Percentiles rank a stretch among this genome's conserved stretches.
Evolutionary conservation across 2,329 filamentous ascomycete genomes (phyloP).

Genomic region (Ophiognomonia clavigignenti-juglandacearum): DNA sequence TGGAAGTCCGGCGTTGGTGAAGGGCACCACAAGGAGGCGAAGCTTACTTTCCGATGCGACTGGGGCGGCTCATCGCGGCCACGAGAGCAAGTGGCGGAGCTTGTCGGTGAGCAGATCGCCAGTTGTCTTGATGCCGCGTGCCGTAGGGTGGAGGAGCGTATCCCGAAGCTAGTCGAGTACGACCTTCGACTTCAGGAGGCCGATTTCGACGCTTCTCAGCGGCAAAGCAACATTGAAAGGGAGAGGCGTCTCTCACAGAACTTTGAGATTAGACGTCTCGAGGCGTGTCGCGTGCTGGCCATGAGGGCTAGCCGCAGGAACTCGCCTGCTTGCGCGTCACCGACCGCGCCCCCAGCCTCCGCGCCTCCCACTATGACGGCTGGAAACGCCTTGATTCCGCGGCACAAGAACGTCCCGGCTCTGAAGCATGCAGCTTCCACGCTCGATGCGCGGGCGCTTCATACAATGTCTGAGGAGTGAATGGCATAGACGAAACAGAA

Average conservation of each 20-base stretch:
- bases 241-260: slow-evolving; percentile 45
- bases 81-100: slow-evolving; percentile 26
- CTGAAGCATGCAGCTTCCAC: slow-evolving; percentile 12
- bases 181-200: slow-evolving; percentile 38
- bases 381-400: not conserved
- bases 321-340: slow-evolving; percentile 8
- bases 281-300: slow-evolving; percentile 38
- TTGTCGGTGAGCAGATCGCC: slow-evolving; percentile 36
- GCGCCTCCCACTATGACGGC: slow-evolving; percentile 12
- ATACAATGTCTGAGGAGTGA: slow-evolving; percentile 13
- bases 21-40: slow-evolving; percentile 34
- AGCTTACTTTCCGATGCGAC: slow-evolving; percentile 47
- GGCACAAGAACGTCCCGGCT: slow-evolving; percentile 6
- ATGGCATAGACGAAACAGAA: not conserved
- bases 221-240: slow-evolving; percentile 34
- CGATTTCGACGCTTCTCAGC: slow-evolving; percentile 37
- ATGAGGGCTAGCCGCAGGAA: slow-evolving; percentile 13
- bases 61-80: slow-evolving; percentile 50
- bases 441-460: slow-evolving; percentile 7
- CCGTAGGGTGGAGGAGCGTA: slow-evolving; percentile 38
- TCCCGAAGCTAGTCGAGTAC: slow-evolving; percentile 35
- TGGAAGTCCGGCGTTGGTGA: slow-evolving; percentile 47
- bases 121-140: slow-evolving; percentile 45
- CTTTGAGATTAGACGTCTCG: slow-evolving; percentile 45
- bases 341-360: slow-evolving; percentile 1